Percentiles rank a stretch among this genome's conserved stretches.
These are phyloP conservation scores for Themeda triandra DNA, from an alignment of 176 grass and related monocot species.

Conservation along the genomic window DNA sequence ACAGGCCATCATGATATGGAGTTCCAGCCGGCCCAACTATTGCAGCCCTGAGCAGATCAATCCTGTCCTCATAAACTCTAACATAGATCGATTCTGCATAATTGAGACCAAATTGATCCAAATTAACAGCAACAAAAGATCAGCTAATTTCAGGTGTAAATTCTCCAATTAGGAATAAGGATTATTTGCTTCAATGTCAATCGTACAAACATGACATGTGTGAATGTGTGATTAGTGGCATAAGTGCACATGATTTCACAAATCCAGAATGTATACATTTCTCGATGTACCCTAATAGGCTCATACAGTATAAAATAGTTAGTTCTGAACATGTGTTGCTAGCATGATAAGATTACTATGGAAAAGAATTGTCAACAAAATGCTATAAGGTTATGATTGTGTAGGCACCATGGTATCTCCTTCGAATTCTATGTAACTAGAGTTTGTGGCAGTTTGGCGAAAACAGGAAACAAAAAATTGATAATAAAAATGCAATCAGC, in stretches of 20 bases:
- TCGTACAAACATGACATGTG: not conserved
- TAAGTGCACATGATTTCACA: not conserved
- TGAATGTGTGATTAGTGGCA: not conserved
- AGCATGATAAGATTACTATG: not conserved
- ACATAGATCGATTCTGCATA: slow-evolving; percentile 56
- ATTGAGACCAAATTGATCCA: slow-evolving; percentile 21
- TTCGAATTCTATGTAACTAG: not conserved
- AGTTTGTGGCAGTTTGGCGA: not conserved
- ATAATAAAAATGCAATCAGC: not conserved
- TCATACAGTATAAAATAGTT: not conserved
- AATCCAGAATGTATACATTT: not conserved
- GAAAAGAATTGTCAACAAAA: slow-evolving; percentile 8
- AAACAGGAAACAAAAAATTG: not conserved
- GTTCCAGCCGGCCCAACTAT: slow-evolving; percentile 66
- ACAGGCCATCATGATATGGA: slow-evolving; percentile 76
- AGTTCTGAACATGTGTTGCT: not conserved
- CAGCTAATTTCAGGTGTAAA: not conserved
- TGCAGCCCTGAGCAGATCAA: slow-evolving; percentile 67
- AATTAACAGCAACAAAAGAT: not conserved
- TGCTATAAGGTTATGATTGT: not conserved
- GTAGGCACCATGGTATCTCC: not conserved
- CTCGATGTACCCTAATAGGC: not conserved
- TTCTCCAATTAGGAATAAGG: not conserved
- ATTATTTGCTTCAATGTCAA: not conserved
- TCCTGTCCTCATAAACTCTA: slow-evolving; percentile 68